Base-by-base conservation (phyloP, 2,329 filamentous ascomycete species). In the Thermomyces lanuginosus region DNA sequence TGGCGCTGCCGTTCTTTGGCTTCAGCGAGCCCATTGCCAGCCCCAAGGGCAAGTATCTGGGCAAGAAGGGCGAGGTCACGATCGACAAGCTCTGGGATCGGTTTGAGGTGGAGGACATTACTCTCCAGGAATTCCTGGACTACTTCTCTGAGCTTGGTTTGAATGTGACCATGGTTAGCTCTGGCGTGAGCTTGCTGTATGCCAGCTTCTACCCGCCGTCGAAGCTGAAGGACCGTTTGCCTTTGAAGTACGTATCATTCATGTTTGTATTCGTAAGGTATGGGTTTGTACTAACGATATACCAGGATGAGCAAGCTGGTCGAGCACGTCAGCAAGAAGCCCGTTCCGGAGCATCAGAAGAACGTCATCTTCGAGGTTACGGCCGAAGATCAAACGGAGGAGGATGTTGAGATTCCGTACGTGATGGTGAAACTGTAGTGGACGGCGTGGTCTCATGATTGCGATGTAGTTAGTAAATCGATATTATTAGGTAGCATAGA, bases 31-130 rank as follows among this genome's bases (percentile, higher is more conserved):
- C 89, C 2, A 91, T 98, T 42, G 74, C 75, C 4, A 92, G 82
- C 41, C 82, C 84, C 16, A 95, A 93, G 67, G 80, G 86, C 37
- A 80, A 72, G 44, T 98, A 95, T 59, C 62, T 73, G 48, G 78
- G 82, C 12, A 76, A 75, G 27, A 58, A 79, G 21, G 76, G 78
- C 41, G 63, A 74, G 40, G 80, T 92, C 10, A 72, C 66, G 13
- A 73, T 98, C 42, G 89, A 98, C 63, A 91, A 91, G 64, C 76
- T 98, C 29, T 98, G 89, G 89, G 89, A 95, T 55, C 77, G 89
- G 20, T 95, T 95, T 44, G 84, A 95, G 61, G 65, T 92, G 18
- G 67, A 77, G 9, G 72, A 98, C 48, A 71, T 93, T 26, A 86
- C 83, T 2, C 63, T 98, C 26, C 65, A 70, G 46, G 73, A 95